Evolutionary conservation across 2,329 filamentous ascomycete genomes (phyloP).

Genomic region (Trichoderma sp.): DNA sequence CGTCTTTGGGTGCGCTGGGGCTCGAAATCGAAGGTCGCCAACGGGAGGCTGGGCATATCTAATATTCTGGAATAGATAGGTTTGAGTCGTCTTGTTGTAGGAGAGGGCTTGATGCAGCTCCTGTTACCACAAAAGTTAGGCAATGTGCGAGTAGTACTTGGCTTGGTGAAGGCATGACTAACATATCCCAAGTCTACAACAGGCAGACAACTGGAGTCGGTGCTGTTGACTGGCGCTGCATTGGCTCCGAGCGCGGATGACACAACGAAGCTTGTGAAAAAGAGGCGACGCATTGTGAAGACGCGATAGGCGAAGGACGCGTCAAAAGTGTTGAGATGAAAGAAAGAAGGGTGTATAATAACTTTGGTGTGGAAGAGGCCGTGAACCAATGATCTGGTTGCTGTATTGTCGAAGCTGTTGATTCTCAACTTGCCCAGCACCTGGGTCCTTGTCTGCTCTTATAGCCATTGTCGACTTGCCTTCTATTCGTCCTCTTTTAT

Average conservation of each 20-base stretch:
- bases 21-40: not conserved
- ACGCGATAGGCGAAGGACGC: not conserved
- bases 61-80: not conserved
- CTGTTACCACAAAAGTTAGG: not conserved
- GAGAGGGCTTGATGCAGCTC: not conserved
- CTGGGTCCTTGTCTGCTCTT: not conserved
- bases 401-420: not conserved
- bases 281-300: not conserved
- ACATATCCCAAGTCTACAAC: slow-evolving; percentile 5
- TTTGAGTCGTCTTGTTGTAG: not conserved
- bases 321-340: not conserved
- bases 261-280: not conserved
- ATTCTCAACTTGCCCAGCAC: not conserved
- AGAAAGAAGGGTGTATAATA: no score
- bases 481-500: not conserved
- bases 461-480: not conserved
- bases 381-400: not conserved
- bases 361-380: not conserved
- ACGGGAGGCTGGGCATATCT: slow-evolving; percentile 6
- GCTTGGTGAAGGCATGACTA: not conserved
- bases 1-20: not conserved
- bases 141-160: not conserved
- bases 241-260: not conserved
- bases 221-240: not conserved
- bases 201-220: not conserved